Evolutionary conservation across 1,284 basidiomycete genomes (phyloP), one percentile per base, ranked within the genome.

Genomic region (Boletus semigastroideus): DNA sequence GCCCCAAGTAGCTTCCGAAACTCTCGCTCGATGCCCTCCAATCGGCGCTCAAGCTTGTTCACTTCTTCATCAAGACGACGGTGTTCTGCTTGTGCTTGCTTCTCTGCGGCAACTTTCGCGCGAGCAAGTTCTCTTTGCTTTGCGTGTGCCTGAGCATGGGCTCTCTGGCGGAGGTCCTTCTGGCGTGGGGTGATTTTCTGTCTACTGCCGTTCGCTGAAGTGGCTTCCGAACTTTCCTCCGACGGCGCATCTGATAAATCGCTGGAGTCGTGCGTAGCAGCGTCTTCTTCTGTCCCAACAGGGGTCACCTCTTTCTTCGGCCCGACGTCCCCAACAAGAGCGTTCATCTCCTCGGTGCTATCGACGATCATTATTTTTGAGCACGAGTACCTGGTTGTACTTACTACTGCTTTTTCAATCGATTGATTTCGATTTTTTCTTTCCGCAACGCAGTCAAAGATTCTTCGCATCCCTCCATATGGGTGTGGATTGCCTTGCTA

Each of bases 341-440:
- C 65, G 40, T 77, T 81, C 77, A 92, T 89, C 59, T 90, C 86
- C 66, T 93, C 89, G 50, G 78, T 59, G 52, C 90, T 92, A 58
- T 43, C 33, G 48, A 51, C 47, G 37, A 39, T 53, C 48, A 44
- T 59, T 25, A 56, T 28, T 46, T 52, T 30, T 42, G 50, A 27
- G 56, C 30, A 46, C 9, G 30, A 22, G 43, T 33, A n/a, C n/a
- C 45, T 34, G 39, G 30, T 27, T 38, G 38, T 28, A 83, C 92
- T 74, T 68, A 94, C 92, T 87, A 79, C 65, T 88, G 84, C 71
- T 92, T 94, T 72, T 89, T 88, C 60, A 87, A 78, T 55, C 95
- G 79, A 69, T 94, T 95, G 48, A 95, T 83, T 59, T 99, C 96
- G 34, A 96, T 92, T 70, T 95, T 92, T 70, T 96, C 93, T 74